Base-by-base conservation (phyloP, 2,329 filamentous ascomycete species). In the Hypoxylon sp. region DNA sequence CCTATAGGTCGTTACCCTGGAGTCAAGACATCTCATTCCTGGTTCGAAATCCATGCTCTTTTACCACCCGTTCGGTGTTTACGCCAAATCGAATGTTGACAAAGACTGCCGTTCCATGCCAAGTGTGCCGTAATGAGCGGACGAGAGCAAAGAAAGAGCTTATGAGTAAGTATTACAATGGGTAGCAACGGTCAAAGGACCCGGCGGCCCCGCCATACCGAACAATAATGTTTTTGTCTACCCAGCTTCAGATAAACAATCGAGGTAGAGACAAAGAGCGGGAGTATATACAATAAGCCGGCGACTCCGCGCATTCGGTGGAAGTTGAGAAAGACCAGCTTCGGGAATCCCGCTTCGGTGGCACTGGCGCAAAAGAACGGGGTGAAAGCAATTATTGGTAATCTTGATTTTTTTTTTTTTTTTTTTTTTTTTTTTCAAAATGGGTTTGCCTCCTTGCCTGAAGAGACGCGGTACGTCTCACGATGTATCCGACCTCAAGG, bases 401-500 rank as follows among this genome's bases (percentile, higher is more conserved):
- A n/a, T n/a, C n/a, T n/a, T n/a, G n/a, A n/a, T n/a, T n/a, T n/a
- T n/a, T n/a, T n/a, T n/a, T n/a, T n/a, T n/a, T n/a, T n/a, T n/a
- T n/a, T n/a, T n/a, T n/a, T n/a, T n/a, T n/a, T n/a, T n/a, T 24
- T n/a, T 46, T 41, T 7, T 41, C 24, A 26, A 26, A 4, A 26
- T 26, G 24, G 24, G 24, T 26, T 26, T 26, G 7, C 4, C 4
- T 26, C 24, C 24, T 4, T 34, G 11, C 20, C 15, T 56, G 4
- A 49, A 55, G 19, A 34, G 22, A 37, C 60, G 30, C 13, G 15
- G 39, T 11, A 44, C 2, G n/a, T 56, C 56, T 32, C 39, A 39
- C 20, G 58, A 59, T 13, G 34, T 60, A 24, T 46, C 58, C 11
- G 20, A 54, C 20, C 32, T 46, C 8, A 32, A 58, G 30, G 17